Percentiles rank a stretch among this genome's conserved stretches.
Evolutionary conservation across 176 grass and related monocot species (phyloP).

Genomic region (Carex littledalei): DNA sequence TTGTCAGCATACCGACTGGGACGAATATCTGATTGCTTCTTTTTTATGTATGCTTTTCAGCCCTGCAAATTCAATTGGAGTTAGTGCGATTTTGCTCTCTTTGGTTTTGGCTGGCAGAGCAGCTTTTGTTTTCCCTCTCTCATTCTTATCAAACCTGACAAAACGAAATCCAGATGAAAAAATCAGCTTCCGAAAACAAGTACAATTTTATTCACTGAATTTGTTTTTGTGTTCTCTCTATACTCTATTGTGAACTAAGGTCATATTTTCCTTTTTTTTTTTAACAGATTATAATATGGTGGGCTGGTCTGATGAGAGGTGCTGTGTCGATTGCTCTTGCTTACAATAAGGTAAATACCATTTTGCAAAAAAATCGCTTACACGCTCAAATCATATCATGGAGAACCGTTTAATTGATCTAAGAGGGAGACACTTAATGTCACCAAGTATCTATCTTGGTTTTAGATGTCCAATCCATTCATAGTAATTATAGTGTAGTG

Average conservation of each 20-base stretch:
- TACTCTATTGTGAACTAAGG: not conserved
- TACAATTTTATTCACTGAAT: slow-evolving; percentile 23
- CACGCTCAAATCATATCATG: too few species aligned
- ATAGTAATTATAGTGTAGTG: too few species aligned
- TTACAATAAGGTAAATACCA: slow-evolving; percentile 75
- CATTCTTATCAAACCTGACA: slow-evolving; percentile 84
- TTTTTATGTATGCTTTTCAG: slow-evolving; percentile 38
- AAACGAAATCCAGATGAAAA: slow-evolving; percentile 54
- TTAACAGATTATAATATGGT: slow-evolving; percentile 80
- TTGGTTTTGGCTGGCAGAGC: slow-evolving; percentile 90
- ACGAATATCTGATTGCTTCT: not conserved
- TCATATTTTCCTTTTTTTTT: not conserved
- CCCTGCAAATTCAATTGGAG: slow-evolving; percentile 73
- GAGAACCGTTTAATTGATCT: too few species aligned
- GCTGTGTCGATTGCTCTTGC: slow-evolving; percentile 98
- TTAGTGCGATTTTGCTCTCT: slow-evolving; percentile 81
- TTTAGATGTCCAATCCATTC: too few species aligned
- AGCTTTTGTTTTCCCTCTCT: slow-evolving; percentile 97
- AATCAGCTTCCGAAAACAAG: slow-evolving; percentile 81
- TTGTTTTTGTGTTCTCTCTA: not conserved
- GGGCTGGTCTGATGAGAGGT: slow-evolving; percentile 98
- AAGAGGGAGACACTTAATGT: too few species aligned
- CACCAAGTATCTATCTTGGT: too few species aligned
- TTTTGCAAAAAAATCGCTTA: too few species aligned
- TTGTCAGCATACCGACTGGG: not conserved